Base-by-base conservation (phyloP, 371 early-diverging fungal genomes). In the Saksenaea vasiformis region DNA sequence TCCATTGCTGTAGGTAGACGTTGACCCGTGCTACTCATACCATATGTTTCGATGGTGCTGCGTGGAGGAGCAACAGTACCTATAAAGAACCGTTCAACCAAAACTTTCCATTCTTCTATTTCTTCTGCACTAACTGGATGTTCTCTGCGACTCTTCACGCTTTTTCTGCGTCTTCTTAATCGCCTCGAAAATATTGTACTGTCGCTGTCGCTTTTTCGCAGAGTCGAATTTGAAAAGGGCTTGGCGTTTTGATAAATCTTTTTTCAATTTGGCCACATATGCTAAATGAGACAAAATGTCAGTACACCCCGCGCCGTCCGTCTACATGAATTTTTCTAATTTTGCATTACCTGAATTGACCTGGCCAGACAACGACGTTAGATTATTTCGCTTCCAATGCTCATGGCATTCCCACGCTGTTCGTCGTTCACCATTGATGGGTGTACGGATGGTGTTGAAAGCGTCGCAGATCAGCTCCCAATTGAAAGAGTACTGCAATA, bases 1-100 rank as follows among this genome's bases (percentile, higher is more conserved):
- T 94, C 93, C 58, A 86, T 80, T 2, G 95, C 93, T 3, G 89
- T 79, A 28, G 82, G 80, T 34, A 86, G 73, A 37, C 84, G 72
- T 35, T 83, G 84, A 7, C 84, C 87, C 17, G 68, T 77, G 2
- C 76, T 59, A 28, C 73, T 72, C 58, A 72, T 61, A 11, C 83
- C 83, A 60, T 82, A 80, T 15, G 74, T 73, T 24, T 82, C 80
- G 19, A 79, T 74, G n/a, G 73, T 73, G 37, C 66, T 64, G 24
- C 85, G 69, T 17, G 87, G 85, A 22, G 73, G 74, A 34, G 69
- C 65, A 19, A 68, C 57, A 1, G 72, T 44, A 24, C 54, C 68
- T 68, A 55, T 24, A 22, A 55, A 54, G 11, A 31, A 31, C n/a
- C 31, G 31, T 31, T 31, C 7, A 61, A 7, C n/a, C 22, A 53